Percentiles rank a stretch among this genome's conserved stretches.
phyloP scores from a whole-genome alignment of 768 basidiomycete genomes.

The Xanthoconium purpureum region DNA sequence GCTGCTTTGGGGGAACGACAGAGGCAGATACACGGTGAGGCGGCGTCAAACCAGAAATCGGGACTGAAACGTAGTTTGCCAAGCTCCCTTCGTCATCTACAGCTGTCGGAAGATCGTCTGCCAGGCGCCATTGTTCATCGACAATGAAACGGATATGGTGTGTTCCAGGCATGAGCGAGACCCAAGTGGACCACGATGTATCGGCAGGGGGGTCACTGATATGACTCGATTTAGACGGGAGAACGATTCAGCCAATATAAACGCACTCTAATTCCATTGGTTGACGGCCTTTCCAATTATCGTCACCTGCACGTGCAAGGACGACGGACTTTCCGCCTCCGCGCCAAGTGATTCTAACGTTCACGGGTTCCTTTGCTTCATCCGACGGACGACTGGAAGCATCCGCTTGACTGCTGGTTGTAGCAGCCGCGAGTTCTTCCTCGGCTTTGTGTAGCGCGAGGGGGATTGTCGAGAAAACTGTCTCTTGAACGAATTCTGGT shows the following conservation, averaged over 20 bases:
- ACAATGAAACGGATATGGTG: constrained; percentile 95
- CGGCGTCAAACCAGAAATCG: constrained; percentile 33
- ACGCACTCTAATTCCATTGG: constrained; percentile 64
- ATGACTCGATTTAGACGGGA: constrained; percentile 16
- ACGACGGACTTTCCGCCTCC: constrained; percentile 61
- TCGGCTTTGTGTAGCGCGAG: constrained; percentile 44
- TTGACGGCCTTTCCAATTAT: constrained; percentile 70
- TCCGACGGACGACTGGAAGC: constrained; percentile 22
- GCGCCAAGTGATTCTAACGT: constrained; percentile 60
- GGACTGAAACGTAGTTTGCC: constrained; percentile 82
- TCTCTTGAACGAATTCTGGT: constrained; percentile 50
- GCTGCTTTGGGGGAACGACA: constrained; percentile 30
- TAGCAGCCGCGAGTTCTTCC: constrained; percentile 20
- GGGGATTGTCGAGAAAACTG: constrained; percentile 63
- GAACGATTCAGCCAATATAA: constrained; percentile 4
- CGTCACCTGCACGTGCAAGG: constrained; percentile 71
- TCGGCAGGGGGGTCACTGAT: constrained; percentile 32
- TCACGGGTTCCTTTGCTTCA: constrained; percentile 31
- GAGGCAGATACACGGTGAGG: constrained; percentile 34
- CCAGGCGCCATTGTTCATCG: constrained; percentile 81
- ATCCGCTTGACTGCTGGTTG: constrained; percentile 6
- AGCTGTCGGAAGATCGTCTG: constrained; percentile 77
- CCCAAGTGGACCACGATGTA: constrained; percentile 36
- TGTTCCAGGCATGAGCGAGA: constrained; percentile 78
- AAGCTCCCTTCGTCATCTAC: constrained; percentile 93